Percentiles rank a stretch among this genome's conserved stretches.
These are phyloP conservation scores for Rosa chinensis DNA, from an alignment of 306 rosid species.

Conservation along the genomic window DNA sequence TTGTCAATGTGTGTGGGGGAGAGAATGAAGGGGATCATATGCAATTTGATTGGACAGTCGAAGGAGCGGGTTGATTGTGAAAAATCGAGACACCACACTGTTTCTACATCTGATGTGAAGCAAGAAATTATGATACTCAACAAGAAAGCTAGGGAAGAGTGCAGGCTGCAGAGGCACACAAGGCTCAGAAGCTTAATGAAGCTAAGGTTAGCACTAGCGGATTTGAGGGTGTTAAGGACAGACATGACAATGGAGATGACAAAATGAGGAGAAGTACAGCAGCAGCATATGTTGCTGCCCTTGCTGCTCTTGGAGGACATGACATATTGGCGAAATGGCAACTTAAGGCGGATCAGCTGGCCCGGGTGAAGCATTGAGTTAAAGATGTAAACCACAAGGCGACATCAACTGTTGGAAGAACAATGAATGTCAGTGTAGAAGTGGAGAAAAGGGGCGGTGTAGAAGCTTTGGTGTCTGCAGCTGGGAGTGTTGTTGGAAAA, in stretches of 20 bases:
- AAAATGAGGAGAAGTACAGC: constrained; percentile 66
- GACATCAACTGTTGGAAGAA: too few species aligned
- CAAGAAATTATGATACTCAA: constrained; percentile 26
- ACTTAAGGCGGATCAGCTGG: constrained; percentile 66
- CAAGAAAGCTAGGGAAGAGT: constrained; percentile 66
- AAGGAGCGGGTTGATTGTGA: too few species aligned
- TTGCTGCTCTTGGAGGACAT: constrained; percentile 89
- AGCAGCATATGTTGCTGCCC: constrained; percentile 79
- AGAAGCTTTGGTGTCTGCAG: neutral
- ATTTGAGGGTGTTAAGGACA: constrained; percentile 57
- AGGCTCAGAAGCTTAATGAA: constrained; percentile 53
- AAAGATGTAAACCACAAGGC: too few species aligned
- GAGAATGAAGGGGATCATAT: too few species aligned
- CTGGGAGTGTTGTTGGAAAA: constrained; percentile 24
- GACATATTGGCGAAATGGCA: constrained; percentile 94
- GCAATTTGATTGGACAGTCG: too few species aligned
- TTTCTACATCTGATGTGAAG: too few species aligned
- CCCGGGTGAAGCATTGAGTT: constrained; percentile 41
- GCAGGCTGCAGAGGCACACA: constrained; percentile 28
- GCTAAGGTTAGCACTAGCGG: constrained; percentile 5
- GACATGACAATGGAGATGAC: constrained; percentile 53
- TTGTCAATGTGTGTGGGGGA: too few species aligned
- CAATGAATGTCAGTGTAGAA: constrained; percentile 5
- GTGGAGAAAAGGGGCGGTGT: constrained; percentile 46
- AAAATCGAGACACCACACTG: too few species aligned